Evolutionary conservation across 495 filamentous ascomycete genomes (phyloP), one percentile per base, ranked within the genome.

Genomic region (Penicillium samsonianum): DNA sequence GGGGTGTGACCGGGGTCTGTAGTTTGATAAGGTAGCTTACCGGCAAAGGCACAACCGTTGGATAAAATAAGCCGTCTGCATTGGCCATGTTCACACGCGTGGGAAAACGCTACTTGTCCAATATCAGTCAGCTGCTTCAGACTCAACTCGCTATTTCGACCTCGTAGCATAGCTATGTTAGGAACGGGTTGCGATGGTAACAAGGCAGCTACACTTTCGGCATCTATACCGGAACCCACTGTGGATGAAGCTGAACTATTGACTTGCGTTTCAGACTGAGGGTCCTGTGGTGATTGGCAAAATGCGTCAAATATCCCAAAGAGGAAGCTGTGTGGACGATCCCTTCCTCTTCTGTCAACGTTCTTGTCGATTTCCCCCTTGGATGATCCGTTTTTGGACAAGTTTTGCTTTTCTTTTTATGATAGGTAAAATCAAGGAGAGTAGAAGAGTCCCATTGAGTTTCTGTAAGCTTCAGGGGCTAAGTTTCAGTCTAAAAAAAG

Each of bases 241-340:
- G 49, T 50, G 5, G 48, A 48, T 50, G 43, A 20, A 37, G 50
- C 31, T 20, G 23, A 57, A 17, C 35, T 17, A 38, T 50, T 53
- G 44, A 45, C 23, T 56, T 44, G 40, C 22, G 61, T 67, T 67
- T 67, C 64, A 69, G 59, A 67, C 61, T 57, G 61, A 59, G 30
- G 50, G 40, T 57, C 11, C 22, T 41, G 26, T 6, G 26, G 28
- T 55, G 57, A 44, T 48, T 47, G 20, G 42, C 19, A 23, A 58
- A 8, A n/a, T 45, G 58, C 8, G 43, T 43, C 47, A 62, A 55
- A 56, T 40, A 30, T 59, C 19, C 45, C 19, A 47, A 59, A 63
- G 53, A 55, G 60, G 63, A 44, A 30, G 7, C 2, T 33, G 53
- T 17, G n/a, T 38, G 16, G 35, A 9, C 53, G 63, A 65, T 65